A percentile compares a stretch with the other conserved stretches of the same genome.
These are phyloP conservation scores for Cornus florida DNA, from an alignment of 148 eudicot genomes.

Conservation along the genomic window DNA sequence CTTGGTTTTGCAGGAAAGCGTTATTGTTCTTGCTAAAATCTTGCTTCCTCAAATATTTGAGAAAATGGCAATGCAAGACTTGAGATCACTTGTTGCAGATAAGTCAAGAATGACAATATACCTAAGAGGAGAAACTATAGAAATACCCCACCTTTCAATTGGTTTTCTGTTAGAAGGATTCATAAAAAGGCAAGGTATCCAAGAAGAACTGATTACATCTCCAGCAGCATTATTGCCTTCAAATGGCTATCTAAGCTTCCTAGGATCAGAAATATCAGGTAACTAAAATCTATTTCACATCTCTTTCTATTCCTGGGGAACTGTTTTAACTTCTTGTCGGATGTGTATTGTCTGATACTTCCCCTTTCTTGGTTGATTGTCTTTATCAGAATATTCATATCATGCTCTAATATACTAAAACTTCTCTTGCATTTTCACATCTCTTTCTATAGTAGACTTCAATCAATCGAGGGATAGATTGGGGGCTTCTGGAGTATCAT, in stretches of 20 bases:
- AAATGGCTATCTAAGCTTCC: conserved; percentile 39
- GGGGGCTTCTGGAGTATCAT: no score
- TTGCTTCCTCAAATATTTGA: conserved; percentile 82
- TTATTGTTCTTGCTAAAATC: conserved; percentile 65
- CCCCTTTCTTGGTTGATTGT: no score
- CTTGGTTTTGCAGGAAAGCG: conserved; percentile 69
- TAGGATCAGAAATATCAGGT: conserved; percentile 60
- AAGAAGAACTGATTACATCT: conserved; percentile 59
- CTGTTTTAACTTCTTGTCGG: no score
- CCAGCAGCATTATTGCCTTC: conserved; percentile 69
- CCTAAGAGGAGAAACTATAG: conserved; percentile 77
- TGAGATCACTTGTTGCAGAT: conserved; percentile 77
- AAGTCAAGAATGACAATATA: conserved; percentile 64
- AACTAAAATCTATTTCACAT: conserved; percentile 9
- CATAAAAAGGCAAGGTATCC: conserved; percentile 49
- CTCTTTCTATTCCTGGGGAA: no score
- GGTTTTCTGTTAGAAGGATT: conserved; percentile 84
- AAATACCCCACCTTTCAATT: conserved; percentile 62
- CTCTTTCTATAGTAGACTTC: no score
- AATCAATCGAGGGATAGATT: no score
- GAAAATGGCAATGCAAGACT: conserved; percentile 76
- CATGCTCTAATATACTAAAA: no score
- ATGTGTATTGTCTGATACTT: neutral
- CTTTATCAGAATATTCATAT: no score
- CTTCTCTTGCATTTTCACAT: no score